A percentile compares a stretch with the other conserved stretches of the same genome.
Evolutionary conservation across 768 basidiomycete genomes (phyloP).

Genomic region (Neoboletus brunneissimus): DNA sequence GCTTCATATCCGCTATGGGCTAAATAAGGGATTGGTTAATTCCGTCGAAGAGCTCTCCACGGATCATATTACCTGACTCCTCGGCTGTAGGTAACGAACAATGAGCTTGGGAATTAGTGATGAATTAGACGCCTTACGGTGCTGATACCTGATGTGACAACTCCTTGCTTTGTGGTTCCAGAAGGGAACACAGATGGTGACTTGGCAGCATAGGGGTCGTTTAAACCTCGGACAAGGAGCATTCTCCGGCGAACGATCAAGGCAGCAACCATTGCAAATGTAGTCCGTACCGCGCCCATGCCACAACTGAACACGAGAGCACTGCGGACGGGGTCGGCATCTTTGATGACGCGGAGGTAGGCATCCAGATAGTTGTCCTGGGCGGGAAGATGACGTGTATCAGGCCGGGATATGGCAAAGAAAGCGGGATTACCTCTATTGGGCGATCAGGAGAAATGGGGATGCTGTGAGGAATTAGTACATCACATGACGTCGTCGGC

Average conservation of each 20-base stretch:
- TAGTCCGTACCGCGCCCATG: constrained; percentile 94
- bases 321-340: constrained; percentile 75
- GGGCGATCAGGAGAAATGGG: constrained; percentile 93
- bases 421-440: constrained; percentile 61
- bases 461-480: constrained; percentile 49
- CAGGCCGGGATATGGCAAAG: not conserved
- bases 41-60: not conserved
- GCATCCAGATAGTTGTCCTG: constrained; percentile 95
- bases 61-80: constrained; percentile 27
- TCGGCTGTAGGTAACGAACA: constrained; percentile 18
- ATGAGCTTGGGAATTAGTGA: not conserved
- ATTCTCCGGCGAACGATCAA: constrained; percentile 81
- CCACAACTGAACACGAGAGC: constrained; percentile 94
- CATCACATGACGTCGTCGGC: not conserved
- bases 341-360: constrained; percentile 78
- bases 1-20: constrained; percentile 53
- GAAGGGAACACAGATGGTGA: constrained; percentile 13
- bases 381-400: not conserved
- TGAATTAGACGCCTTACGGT: constrained; percentile 40
- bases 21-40: constrained; percentile 15
- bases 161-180: constrained; percentile 15
- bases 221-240: constrained; percentile 54
- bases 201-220: constrained; percentile 72
- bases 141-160: constrained; percentile 38
- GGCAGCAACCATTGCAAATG: constrained; percentile 97